These are phyloP conservation scores for Lactarius psammicola DNA, from an alignment of 768 basidiomycete species.

Conservation along the genomic window DNA sequence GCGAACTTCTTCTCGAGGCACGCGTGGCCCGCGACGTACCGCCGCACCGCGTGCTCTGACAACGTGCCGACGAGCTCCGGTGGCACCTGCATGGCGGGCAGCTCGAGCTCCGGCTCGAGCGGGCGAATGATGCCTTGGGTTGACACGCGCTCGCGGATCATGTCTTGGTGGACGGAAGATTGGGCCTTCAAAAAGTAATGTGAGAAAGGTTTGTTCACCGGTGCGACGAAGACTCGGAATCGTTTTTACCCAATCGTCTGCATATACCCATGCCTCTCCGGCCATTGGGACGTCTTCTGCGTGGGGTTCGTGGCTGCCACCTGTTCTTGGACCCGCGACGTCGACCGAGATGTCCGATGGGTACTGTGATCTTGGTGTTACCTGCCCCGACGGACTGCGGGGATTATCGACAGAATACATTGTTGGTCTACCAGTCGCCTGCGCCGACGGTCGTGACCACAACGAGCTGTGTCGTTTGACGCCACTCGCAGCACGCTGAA, in stretches of 20 bases:
- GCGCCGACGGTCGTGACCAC: neutral
- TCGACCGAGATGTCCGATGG: slow-evolving; percentile 26
- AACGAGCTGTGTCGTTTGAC: slow-evolving; percentile 13
- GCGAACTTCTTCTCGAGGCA: slow-evolving; percentile 69
- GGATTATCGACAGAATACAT: neutral
- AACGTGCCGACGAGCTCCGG: slow-evolving; percentile 66
- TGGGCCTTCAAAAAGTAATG: slow-evolving; percentile 30
- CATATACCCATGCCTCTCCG: slow-evolving; percentile 62
- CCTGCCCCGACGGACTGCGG: slow-evolving; percentile 4
- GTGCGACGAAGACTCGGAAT: slow-evolving; percentile 3
- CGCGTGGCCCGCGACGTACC: slow-evolving; percentile 66
- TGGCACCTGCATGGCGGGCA: slow-evolving; percentile 65
- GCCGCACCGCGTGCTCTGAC: slow-evolving; percentile 68
- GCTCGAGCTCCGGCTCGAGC: slow-evolving; percentile 67
- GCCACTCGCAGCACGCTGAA: slow-evolving; percentile 7
- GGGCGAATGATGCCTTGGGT: slow-evolving; percentile 79
- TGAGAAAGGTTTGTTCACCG: neutral
- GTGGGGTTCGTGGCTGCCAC: slow-evolving; percentile 25
- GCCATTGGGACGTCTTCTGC: slow-evolving; percentile 38
- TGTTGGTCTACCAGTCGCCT: neutral
- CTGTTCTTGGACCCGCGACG: slow-evolving; percentile 28
- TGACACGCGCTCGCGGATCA: slow-evolving; percentile 91
- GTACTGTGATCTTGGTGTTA: slow-evolving; percentile 9
- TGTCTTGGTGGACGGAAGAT: slow-evolving; percentile 46
- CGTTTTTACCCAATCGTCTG: slow-evolving; percentile 43